Evolutionary conservation across 1,139 yeast genomes (phyloP).

Genomic region (Geotrichum siamense): DNA sequence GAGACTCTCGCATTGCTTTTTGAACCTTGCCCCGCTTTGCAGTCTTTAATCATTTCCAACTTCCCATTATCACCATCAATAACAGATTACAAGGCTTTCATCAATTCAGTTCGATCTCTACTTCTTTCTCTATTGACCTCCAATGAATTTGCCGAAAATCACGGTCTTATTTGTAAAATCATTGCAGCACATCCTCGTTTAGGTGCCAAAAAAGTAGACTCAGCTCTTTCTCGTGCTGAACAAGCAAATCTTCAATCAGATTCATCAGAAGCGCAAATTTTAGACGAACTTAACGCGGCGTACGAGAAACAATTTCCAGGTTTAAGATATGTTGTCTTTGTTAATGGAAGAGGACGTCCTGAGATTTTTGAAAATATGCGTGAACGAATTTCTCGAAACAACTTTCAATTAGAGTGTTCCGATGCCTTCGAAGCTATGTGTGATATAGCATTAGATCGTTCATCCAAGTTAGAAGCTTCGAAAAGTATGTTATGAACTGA

Average conservation of each 20-base stretch:
- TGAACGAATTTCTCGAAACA: slow-evolving; percentile 48
- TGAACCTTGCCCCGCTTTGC: slow-evolving; percentile 58
- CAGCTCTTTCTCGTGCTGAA: slow-evolving; percentile 62
- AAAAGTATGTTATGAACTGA: background rate
- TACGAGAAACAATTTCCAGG: slow-evolving; percentile 77
- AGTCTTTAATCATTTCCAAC: slow-evolving; percentile 39
- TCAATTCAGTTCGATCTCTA: slow-evolving; percentile 43
- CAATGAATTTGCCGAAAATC: slow-evolving; percentile 3
- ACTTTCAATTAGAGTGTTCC: slow-evolving; percentile 47
- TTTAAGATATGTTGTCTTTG: slow-evolving; percentile 81
- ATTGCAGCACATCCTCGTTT: slow-evolving; percentile 88
- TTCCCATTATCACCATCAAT: slow-evolving; percentile 20
- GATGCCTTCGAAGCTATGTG: slow-evolving; percentile 84
- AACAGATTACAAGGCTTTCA: slow-evolving; percentile 42
- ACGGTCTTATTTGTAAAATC: slow-evolving; percentile 26
- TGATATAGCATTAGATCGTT: slow-evolving; percentile 78
- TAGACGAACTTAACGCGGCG: slow-evolving; percentile 47
- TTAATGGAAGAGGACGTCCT: slow-evolving; percentile 67
- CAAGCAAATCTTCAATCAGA: slow-evolving; percentile 51
- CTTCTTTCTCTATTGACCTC: slow-evolving; percentile 33
- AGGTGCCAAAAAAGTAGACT: slow-evolving; percentile 50
- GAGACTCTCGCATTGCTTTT: slow-evolving; percentile 50
- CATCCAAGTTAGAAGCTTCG: slow-evolving; percentile 27
- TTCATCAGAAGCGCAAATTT: slow-evolving; percentile 38
- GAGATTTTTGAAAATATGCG: slow-evolving; percentile 63